Evolutionary conservation across 2,329 filamentous ascomycete genomes (phyloP).

Genomic region (Phoma sp.): DNA sequence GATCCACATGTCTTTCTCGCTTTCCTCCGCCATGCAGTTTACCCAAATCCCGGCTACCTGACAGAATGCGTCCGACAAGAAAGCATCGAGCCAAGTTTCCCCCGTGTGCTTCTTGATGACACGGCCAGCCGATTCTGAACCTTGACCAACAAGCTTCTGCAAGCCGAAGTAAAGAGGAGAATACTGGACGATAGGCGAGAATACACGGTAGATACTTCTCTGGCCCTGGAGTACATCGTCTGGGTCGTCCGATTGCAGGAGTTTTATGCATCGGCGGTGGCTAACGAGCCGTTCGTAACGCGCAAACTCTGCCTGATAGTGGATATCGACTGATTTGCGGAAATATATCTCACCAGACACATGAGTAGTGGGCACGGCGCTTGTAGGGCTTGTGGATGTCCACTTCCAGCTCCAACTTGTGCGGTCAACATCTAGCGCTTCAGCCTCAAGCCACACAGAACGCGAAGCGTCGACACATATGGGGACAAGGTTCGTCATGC

Average conservation of each 20-base stretch:
- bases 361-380: constrained; percentile 22
- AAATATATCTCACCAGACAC: constrained; percentile 37
- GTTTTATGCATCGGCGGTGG: constrained; percentile 31
- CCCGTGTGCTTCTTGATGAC: constrained; percentile 22
- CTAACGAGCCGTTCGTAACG: constrained; percentile 40
- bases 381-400: constrained; percentile 12
- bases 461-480: constrained; percentile 40
- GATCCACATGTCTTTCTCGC: constrained; percentile 37
- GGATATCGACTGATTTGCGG: constrained; percentile 17
- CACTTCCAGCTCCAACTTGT: constrained; percentile 41
- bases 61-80: constrained; percentile 38
- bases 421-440: constrained; percentile 17
- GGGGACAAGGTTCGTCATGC: constrained; percentile 9
- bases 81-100: constrained; percentile 36
- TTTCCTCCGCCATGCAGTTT: constrained; percentile 35
- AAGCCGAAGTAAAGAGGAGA: constrained; percentile 42
- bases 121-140: constrained; percentile 17
- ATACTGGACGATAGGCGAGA: constrained; percentile 48
- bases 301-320: constrained; percentile 31
- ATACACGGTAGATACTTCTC: constrained; percentile 49
- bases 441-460: constrained; percentile 39
- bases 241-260: constrained; percentile 35
- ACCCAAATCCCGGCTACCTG: constrained; percentile 44
- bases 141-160: constrained; percentile 17
- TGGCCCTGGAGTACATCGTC: constrained; percentile 45